Percentiles rank a stretch among this genome's conserved stretches.
These are phyloP conservation scores for Mycena kentingensis DNA, from an alignment of 768 basidiomycete genomes.

Conservation along the genomic window DNA sequence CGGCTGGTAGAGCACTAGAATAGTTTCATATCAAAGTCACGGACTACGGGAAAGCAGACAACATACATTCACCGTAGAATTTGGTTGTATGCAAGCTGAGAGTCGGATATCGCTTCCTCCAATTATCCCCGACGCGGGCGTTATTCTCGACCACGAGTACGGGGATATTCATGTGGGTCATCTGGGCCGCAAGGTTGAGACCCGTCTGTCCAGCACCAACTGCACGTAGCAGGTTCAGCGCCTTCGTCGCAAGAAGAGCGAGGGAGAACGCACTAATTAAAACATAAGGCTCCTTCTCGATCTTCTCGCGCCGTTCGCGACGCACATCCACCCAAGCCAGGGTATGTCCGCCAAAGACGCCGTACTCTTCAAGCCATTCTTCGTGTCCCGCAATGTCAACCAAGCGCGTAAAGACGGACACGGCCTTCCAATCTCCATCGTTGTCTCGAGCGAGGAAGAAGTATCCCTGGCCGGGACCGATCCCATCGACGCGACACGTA, in stretches of 20 bases:
- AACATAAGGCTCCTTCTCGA: slow-evolving; percentile 42
- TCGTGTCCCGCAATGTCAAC: slow-evolving; percentile 38
- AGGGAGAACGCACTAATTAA: slow-evolving; percentile 35
- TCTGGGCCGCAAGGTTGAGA: slow-evolving; percentile 44
- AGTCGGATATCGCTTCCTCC: slow-evolving; percentile 46
- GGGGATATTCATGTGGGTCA: slow-evolving; percentile 42
- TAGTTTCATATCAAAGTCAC: slow-evolving; percentile 1
- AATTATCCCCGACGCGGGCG: slow-evolving; percentile 41
- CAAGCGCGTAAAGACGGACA: slow-evolving; percentile 35
- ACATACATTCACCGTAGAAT: slow-evolving; percentile 21
- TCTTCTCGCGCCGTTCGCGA: slow-evolving; percentile 33
- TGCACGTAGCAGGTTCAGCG: slow-evolving; percentile 14
- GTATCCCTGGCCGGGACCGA: slow-evolving; percentile 36
- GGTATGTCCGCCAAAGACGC: slow-evolving; percentile 38
- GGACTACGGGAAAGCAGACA: slow-evolving; percentile 4
- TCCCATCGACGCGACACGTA: slow-evolving; percentile 34
- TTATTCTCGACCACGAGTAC: slow-evolving; percentile 40
- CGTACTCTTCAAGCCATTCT: slow-evolving; percentile 33
- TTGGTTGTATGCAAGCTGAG: slow-evolving; percentile 45
- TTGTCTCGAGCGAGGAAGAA: slow-evolving; percentile 33
- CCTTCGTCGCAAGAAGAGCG: not conserved
- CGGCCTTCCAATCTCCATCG: slow-evolving; percentile 35
- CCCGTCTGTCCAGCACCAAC: slow-evolving; percentile 50
- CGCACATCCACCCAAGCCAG: slow-evolving; percentile 38
- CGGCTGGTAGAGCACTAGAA: slow-evolving; percentile 39